These are phyloP conservation scores for Tarenaya hassleriana DNA, from an alignment of 345 rosid genomes.

Conservation along the genomic window DNA sequence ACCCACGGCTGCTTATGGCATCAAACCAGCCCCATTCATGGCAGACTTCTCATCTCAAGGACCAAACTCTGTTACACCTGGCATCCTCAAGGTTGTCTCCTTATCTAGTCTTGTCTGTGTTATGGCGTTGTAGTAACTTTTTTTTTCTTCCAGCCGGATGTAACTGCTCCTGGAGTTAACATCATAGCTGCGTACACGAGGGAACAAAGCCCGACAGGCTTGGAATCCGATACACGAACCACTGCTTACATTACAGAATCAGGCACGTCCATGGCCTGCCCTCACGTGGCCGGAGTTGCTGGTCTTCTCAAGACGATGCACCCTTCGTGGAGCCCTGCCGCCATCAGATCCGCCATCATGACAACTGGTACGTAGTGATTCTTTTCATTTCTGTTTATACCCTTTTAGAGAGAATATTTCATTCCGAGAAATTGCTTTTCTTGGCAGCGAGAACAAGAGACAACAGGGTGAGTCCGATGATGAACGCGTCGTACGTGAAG, in stretches of 20 bases:
- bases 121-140: background rate
- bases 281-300: background rate
- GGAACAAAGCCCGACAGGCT: background rate
- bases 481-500: conserved; percentile 10
- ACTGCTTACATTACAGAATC: background rate
- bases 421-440: background rate
- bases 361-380: background rate
- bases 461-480: conserved; percentile 15
- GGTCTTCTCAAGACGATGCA: conserved; percentile 7
- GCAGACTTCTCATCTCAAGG: conserved; percentile 1
- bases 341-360: conserved; percentile 5
- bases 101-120: background rate
- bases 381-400: too few species aligned
- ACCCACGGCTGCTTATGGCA: background rate
- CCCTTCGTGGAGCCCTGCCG: conserved; percentile 2
- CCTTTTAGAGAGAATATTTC: too few species aligned
- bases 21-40: conserved; percentile 3
- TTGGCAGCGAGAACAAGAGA: conserved; percentile 11
- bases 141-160: background rate
- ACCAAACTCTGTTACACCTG: background rate
- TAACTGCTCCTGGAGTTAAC: conserved; percentile 4
- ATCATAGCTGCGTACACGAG: conserved; percentile 4
- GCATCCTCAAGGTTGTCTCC: conserved; percentile 5
- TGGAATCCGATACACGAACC: background rate
- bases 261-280: conserved; percentile 2